Percentiles rank a stretch among this genome's conserved stretches.
Evolutionary conservation across 345 rosid genomes (phyloP).

Genomic region (Chamaenerion angustifolium): DNA sequence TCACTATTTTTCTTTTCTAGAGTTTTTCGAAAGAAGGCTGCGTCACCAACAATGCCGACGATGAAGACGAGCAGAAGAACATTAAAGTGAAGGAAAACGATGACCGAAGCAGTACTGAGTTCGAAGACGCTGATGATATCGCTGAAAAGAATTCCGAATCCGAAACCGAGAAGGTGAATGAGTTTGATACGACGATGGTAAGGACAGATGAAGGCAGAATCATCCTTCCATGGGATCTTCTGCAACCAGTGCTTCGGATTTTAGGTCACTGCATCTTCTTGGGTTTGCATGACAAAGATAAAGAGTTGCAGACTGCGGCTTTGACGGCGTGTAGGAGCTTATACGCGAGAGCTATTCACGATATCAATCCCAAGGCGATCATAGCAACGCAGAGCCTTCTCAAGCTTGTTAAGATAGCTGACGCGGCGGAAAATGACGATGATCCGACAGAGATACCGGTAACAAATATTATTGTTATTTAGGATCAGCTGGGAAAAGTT

Average conservation of each 20-base stretch:
- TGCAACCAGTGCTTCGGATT: slow-evolving; percentile 68
- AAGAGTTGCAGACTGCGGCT: slow-evolving; percentile 28
- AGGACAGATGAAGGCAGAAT: slow-evolving; percentile 18
- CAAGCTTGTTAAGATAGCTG: too few species aligned
- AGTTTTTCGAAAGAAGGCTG: too few species aligned
- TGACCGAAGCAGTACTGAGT: too few species aligned
- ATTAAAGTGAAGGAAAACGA: slow-evolving; percentile 6
- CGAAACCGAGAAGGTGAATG: background rate
- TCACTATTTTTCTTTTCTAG: too few species aligned
- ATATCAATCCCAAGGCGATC: slow-evolving; percentile 55
- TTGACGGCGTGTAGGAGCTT: slow-evolving; percentile 40
- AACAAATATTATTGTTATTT: too few species aligned
- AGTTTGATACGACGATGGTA: slow-evolving; percentile 1
- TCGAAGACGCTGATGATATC: too few species aligned
- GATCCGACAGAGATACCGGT: too few species aligned
- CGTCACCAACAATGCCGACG: background rate
- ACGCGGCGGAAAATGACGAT: too few species aligned
- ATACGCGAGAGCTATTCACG: slow-evolving; percentile 44
- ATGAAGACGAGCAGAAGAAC: slow-evolving; percentile 3
- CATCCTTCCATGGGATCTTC: slow-evolving; percentile 60
- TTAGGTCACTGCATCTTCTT: slow-evolving; percentile 59
- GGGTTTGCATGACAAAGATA: slow-evolving; percentile 22
- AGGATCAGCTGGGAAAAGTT: too few species aligned
- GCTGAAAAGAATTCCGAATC: too few species aligned
- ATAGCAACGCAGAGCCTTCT: slow-evolving; percentile 26